Evolutionary conservation across 2,329 filamentous ascomycete genomes (phyloP).

Genomic region (Venturia pyrina): DNA sequence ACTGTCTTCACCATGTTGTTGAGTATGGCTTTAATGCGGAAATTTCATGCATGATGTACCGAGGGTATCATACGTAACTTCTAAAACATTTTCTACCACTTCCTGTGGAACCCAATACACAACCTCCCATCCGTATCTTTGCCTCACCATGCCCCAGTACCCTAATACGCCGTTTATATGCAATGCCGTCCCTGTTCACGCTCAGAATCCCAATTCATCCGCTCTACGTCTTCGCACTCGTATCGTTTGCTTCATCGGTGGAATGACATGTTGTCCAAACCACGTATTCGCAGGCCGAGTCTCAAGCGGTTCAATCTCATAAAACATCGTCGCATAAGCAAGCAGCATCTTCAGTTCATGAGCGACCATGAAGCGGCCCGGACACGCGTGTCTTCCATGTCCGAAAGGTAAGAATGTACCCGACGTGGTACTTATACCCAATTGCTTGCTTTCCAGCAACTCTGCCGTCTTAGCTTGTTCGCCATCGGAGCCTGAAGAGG

Average conservation of each 20-base stretch:
- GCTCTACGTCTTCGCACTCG: constrained; percentile 8
- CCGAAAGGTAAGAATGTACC: constrained; percentile 11
- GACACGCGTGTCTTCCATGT: constrained; percentile 16
- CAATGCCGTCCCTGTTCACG: too few species aligned
- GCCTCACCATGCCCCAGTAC: too few species aligned
- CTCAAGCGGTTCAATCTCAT: constrained; percentile 15
- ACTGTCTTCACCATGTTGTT: too few species aligned
- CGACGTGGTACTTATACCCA: constrained; percentile 3
- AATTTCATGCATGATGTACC: too few species aligned
- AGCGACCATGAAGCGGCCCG: constrained; percentile 36
- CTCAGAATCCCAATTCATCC: constrained; percentile 1
- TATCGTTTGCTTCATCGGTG: constrained; percentile 11
- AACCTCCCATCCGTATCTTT: too few species aligned
- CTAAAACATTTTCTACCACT: too few species aligned
- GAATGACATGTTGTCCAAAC: constrained; percentile 9
- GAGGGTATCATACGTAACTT: too few species aligned
- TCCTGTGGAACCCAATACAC: too few species aligned
- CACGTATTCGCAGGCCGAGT: constrained; percentile 13
- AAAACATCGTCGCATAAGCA: constrained; percentile 14
- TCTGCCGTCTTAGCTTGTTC: background rate
- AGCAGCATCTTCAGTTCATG: constrained; percentile 26
- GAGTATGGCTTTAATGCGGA: too few species aligned
- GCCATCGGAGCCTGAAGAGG: background rate
- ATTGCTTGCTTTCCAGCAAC: constrained; percentile 7
- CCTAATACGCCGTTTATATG: too few species aligned